Base-by-base conservation (phyloP, 768 basidiomycete species). In the Tremella fuciformis region DNA sequence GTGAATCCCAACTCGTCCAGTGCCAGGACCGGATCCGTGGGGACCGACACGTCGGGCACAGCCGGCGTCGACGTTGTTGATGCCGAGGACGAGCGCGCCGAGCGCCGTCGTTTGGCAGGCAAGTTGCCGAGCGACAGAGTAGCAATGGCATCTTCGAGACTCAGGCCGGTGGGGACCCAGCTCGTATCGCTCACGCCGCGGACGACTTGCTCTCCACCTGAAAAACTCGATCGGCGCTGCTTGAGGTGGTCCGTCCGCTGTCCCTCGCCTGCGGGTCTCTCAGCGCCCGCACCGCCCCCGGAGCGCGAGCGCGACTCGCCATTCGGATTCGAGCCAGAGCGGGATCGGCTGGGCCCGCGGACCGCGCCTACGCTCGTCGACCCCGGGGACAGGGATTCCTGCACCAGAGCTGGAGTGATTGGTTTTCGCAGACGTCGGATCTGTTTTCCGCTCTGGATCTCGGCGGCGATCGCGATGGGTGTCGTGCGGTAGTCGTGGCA, bases 361-460 rank as follows among this genome's bases (percentile, higher is more conserved):
- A 39, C 50, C 8, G 38, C 8, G 2, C 58, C 15, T 13, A 16
- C 25, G 15, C 57, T 54, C 22, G 65, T 65, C 26, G 55, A 38
- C 6, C 29, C 29, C 2, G 60, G 58, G 51, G 66, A 64, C 19
- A 76, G 54, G 15, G 62, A 59, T 46, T 70, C 65, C 6, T 70
- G 64, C 8, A 76, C 41, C 1, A 71, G 52, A 0, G 70, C 65
- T 0, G 74, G 74, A 0, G 69, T 69, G 3, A 64, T 41, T 1
- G 74, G 74, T 50, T 70, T 65, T 8, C 56, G 21, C 55, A 69
- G 63, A 29, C 70, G 56, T 24, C 70, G 55, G 3, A 73, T 42
- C 3, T 57, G 11, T 24, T 62, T 60, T 4, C 54, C 37, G 13
- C 44, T 37, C 16, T 29, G 21, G 18, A 59, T 21, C 13, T 60